Base-by-base conservation (phyloP, 441 rosid genomes). In the Brassica hybrid region DNA sequence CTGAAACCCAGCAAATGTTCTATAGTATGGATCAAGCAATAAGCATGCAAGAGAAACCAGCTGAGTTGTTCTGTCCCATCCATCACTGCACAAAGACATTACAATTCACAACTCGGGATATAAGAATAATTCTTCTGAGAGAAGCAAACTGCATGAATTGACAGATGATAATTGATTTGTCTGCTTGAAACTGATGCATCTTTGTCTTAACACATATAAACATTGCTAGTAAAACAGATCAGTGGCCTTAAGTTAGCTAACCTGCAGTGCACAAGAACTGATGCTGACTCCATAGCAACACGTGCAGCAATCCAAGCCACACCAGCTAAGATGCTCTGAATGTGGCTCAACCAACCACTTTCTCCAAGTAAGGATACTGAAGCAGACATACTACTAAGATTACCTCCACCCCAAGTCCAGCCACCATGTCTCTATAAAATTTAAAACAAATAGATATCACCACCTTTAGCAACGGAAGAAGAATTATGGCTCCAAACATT, bases 201-300 rank as follows among this genome's bases (percentile, higher is more conserved):
- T 60, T 23, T 69, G 54, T 64, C 62, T 64, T 58, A 41, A 43
- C 67, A 41, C 59, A 68, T 50, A 54, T 63, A 38, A 58, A 69
- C 34, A 74, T 56, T 16, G 58, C 66, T 0, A 66, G 61, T 21
- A 54, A 65, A 23, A 57, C 34, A 65, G 72, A 64, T 57, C 58
- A 65, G 36, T 25, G 62, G 18, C 73, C 61, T 73, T 64, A 74
- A 79, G 52, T 68, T 76, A 72, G 70, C 84, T 67, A 43, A 91
- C 99, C 98, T 96, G 94, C 99, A 96, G 80, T 96, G 99, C 65
- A 94, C 98, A 81, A 96, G 98, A 73, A 96, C 97, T 5, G 99
- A 91, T 65, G 99, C 98, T 58, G 97, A 89, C 81, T 96, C 99
- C 84, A 93, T 38, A 75, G 87, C 97, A 84, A 96, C 87, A 48